Percentiles rank a stretch among this genome's conserved stretches.
Conservation (phyloP, 2,329 filamentous ascomycete genomes). For the Aureobasidium sp. region DNA sequence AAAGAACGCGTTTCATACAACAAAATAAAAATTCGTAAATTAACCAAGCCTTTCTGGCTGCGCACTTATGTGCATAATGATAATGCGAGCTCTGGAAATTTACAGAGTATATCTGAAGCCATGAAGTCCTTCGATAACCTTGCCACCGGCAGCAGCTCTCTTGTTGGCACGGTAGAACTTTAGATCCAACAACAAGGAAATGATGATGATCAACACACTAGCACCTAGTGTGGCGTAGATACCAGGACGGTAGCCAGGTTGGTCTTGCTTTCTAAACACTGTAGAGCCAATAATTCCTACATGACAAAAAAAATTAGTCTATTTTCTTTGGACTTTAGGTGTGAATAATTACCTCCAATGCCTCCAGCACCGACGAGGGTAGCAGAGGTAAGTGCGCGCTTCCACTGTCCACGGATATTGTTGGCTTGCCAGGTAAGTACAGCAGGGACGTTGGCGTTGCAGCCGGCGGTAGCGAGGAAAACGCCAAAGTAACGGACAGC, state of each 20-base stretch:
- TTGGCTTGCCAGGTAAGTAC: constrained; percentile 77
- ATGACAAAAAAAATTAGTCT: too few species aligned
- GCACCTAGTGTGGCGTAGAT: constrained; percentile 29
- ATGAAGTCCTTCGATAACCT: constrained; percentile 29
- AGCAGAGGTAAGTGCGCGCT: constrained; percentile 71
- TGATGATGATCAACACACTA: constrained; percentile 24
- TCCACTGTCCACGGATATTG: constrained; percentile 85
- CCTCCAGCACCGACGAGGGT: constrained; percentile 70
- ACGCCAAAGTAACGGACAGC: constrained; percentile 31
- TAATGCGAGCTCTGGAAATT: too few species aligned
- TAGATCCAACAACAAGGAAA: constrained; percentile 25
- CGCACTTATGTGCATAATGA: too few species aligned
- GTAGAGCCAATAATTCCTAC: constrained; percentile 46
- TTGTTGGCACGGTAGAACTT: constrained; percentile 31
- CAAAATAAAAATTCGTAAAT: too few species aligned
- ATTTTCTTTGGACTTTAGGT: too few species aligned
- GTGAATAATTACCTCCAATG: constrained; percentile 48
- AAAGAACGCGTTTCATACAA: too few species aligned
- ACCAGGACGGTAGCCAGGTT: constrained; percentile 28
- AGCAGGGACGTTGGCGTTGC: constrained; percentile 59
- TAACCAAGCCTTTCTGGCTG: too few species aligned
- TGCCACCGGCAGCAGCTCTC: constrained; percentile 29
- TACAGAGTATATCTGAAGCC: constrained; percentile 32
- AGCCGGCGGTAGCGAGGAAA: constrained; percentile 30
- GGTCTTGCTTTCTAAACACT: constrained; percentile 29